These are phyloP conservation scores for Citrus unshiu DNA, from an alignment of 345 rosid species.

Conservation along the genomic window DNA sequence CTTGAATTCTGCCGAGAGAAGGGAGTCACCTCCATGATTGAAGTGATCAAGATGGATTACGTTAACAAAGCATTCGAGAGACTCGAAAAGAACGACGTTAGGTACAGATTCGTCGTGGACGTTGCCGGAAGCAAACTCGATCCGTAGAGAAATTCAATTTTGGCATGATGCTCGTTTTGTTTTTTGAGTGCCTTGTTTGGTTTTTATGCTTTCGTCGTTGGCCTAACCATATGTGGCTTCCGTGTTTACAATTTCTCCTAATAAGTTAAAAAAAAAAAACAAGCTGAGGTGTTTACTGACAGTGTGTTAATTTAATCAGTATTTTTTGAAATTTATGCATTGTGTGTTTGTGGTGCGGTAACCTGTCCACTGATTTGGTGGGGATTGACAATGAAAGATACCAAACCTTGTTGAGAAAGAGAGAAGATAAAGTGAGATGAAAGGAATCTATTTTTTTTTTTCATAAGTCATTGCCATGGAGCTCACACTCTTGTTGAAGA, in stretches of 20 bases:
- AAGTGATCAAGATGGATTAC: constrained; percentile 81
- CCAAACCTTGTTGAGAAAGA: constrained; percentile 1
- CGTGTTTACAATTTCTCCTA: not conserved
- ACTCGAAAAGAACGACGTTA: constrained; percentile 89
- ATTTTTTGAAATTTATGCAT: not conserved
- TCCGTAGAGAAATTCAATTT: constrained; percentile 6
- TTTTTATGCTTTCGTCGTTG: not conserved
- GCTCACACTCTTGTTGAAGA: no score
- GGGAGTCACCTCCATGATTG: constrained; percentile 62
- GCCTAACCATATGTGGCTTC: not conserved
- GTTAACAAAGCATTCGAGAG: constrained; percentile 78
- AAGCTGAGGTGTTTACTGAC: not conserved
- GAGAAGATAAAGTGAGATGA: not conserved
- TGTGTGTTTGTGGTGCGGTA: not conserved
- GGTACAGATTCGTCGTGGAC: constrained; percentile 87
- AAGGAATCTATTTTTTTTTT: no score
- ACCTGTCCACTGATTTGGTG: not conserved
- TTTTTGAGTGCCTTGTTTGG: not conserved
- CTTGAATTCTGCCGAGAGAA: constrained; percentile 71
- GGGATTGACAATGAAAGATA: not conserved
- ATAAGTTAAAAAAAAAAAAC: not conserved
- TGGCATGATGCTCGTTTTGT: not conserved
- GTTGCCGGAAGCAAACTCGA: constrained; percentile 82
- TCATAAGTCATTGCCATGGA: no score
- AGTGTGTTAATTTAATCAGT: not conserved